phyloP scores from a whole-genome alignment of 352 stramenopile genomes.

The Pythium vanterpoolii region DNA sequence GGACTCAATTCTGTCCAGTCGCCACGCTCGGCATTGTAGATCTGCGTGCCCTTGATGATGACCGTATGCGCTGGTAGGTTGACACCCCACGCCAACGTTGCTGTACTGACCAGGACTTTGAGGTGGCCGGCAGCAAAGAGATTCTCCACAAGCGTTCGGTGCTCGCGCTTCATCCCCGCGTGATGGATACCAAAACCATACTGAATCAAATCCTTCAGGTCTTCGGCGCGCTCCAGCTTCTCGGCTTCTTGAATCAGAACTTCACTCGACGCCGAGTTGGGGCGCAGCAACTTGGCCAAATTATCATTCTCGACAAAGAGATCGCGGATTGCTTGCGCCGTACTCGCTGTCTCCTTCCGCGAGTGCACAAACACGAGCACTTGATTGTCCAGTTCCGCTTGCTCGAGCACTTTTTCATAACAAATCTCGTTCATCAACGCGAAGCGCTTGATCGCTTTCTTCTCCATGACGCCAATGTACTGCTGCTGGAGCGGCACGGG shows the following conservation, averaged over 20 bases:
- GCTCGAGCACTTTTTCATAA: constrained; percentile 97
- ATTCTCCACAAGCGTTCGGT: constrained; percentile 98
- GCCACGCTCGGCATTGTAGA: constrained; percentile 98
- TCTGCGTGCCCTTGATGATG: constrained; percentile 99
- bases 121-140: constrained; percentile 97
- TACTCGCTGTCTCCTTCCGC: constrained; percentile 97
- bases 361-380: constrained; percentile 99
- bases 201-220: constrained; percentile 98
- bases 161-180: constrained; percentile 96
- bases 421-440: constrained; percentile 99
- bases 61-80: constrained; percentile 99
- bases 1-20: constrained; percentile 98
- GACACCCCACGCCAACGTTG: constrained; percentile 99
- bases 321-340: constrained; percentile 95
- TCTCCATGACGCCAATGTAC: constrained; percentile 99
- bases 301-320: constrained; percentile 96
- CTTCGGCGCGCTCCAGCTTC: constrained; percentile 93
- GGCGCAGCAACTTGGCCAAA: constrained; percentile 89
- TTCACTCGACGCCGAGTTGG: constrained; percentile 79
- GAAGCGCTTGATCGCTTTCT: constrained; percentile 98
- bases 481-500: constrained; percentile 99
- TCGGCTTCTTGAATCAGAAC: constrained; percentile 94
- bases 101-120: constrained; percentile 96
- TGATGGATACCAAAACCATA: constrained; percentile 99
- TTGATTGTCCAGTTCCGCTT: constrained; percentile 95